A percentile compares a stretch with the other conserved stretches of the same genome.
Evolutionary conservation across 176 grass and related monocot genomes (phyloP).

Genomic region (Carex cristatella): DNA sequence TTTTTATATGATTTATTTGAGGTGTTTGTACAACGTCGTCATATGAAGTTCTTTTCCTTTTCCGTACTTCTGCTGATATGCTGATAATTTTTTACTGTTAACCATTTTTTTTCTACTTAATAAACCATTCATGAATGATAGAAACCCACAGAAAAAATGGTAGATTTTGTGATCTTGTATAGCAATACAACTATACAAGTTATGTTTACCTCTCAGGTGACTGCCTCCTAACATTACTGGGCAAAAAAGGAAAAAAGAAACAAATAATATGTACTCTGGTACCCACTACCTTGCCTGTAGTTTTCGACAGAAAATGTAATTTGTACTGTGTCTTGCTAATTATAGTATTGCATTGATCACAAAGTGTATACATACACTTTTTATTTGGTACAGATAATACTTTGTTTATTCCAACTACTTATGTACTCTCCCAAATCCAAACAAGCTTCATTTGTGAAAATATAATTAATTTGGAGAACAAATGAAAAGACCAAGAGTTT

Average conservation of each 20-base stretch:
- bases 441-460: too few relatives aligned
- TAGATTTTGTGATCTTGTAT: neutral
- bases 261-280: neutral
- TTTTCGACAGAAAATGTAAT: neutral
- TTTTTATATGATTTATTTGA: neutral
- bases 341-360: neutral
- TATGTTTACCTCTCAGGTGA: neutral
- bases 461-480: neutral
- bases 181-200: neutral
- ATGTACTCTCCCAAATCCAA: neutral
- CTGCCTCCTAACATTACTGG: neutral
- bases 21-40: neutral
- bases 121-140: neutral
- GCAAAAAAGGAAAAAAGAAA: neutral
- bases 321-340: neutral
- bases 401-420: slow-evolving; percentile 4
- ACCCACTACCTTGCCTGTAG: neutral
- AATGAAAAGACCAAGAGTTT: neutral
- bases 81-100: neutral
- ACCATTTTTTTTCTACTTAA: neutral
- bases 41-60: neutral
- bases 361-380: neutral
- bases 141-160: neutral
- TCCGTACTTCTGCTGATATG: neutral
- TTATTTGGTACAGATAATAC: neutral